These are phyloP conservation scores for Geoglossum cookeanum DNA, from an alignment of 2,329 filamentous ascomycete genomes.

Conservation along the genomic window DNA sequence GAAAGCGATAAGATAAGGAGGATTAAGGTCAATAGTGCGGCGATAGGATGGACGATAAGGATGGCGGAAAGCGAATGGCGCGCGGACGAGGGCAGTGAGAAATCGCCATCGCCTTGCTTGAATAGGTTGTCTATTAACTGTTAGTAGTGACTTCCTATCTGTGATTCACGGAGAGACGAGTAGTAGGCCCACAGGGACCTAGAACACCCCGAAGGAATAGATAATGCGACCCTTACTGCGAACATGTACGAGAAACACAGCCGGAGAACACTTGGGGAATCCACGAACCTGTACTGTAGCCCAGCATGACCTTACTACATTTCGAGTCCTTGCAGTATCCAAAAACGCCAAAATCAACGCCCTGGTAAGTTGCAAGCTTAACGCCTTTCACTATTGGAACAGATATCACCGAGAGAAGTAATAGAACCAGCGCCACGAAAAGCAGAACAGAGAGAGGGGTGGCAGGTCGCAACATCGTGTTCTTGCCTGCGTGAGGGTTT, in stretches of 20 bases:
- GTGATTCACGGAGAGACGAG: not conserved
- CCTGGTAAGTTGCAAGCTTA: conserved; percentile 57
- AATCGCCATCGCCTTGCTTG: conserved; percentile 28
- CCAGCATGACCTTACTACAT: conserved; percentile 61
- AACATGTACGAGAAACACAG: not conserved
- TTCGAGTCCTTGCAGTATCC: conserved; percentile 52
- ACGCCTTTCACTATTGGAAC: conserved; percentile 76
- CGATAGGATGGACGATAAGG: conserved; percentile 81
- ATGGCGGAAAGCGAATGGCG: conserved; percentile 63
- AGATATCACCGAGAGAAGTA: conserved; percentile 76
- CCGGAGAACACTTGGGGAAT: not conserved
- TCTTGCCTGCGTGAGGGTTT: not conserved
- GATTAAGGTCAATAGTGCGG: conserved; percentile 66
- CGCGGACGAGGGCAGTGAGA: conserved; percentile 43
- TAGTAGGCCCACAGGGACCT: not conserved
- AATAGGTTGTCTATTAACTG: conserved; percentile 27
- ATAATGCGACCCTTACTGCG: not conserved
- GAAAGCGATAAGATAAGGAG: conserved; percentile 63
- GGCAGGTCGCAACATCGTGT: conserved; percentile 69
- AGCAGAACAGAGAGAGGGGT: conserved; percentile 80
- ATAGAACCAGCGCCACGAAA: conserved; percentile 63
- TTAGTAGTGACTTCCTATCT: conserved; percentile 3
- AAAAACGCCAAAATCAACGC: conserved; percentile 78
- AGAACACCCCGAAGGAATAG: not conserved
- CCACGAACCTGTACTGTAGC: conserved; percentile 70